Conservation (phyloP, 257 asterid species). For the Agastache rugosa region DNA sequence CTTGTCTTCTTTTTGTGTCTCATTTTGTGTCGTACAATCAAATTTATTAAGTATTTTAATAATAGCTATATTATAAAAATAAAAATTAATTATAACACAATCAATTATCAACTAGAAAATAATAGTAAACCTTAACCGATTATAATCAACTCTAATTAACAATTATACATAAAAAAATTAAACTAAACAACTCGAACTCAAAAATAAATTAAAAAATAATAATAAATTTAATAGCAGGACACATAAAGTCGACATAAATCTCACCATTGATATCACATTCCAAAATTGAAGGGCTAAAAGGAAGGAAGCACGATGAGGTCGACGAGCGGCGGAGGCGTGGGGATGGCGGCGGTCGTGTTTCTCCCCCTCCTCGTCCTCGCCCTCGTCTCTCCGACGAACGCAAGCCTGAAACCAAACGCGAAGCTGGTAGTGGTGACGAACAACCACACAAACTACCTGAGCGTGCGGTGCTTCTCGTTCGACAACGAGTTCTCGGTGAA, state of each 20-base stretch:
- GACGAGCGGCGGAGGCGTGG: not conserved
- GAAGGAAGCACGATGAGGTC: conserved; percentile 30
- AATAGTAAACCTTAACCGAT: too few relatives aligned
- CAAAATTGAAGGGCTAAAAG: not conserved
- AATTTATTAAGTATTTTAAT: too few relatives aligned
- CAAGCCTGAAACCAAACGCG: not conserved
- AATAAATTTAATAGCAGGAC: not conserved
- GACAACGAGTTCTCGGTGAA: conserved; percentile 31
- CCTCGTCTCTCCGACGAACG: not conserved
- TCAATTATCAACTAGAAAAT: too few relatives aligned
- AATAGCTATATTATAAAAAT: too few relatives aligned
- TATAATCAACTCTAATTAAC: too few relatives aligned
- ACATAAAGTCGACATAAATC: not conserved
- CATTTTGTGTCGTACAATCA: too few relatives aligned
- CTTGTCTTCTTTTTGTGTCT: too few relatives aligned
- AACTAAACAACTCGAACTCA: too few relatives aligned
- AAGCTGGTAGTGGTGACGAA: conserved; percentile 51
- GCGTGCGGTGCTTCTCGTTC: conserved; percentile 68
- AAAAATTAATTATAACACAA: too few relatives aligned
- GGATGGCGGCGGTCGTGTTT: not conserved
- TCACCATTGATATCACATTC: not conserved
- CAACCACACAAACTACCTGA: conserved; percentile 65
- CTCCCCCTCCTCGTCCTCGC: conserved; percentile 22
- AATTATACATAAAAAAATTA: too few relatives aligned
- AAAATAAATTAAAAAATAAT: too few relatives aligned